These are phyloP conservation scores for Microthyrium microscopicum DNA, from an alignment of 2,329 filamentous ascomycete species.

Conservation along the genomic window DNA sequence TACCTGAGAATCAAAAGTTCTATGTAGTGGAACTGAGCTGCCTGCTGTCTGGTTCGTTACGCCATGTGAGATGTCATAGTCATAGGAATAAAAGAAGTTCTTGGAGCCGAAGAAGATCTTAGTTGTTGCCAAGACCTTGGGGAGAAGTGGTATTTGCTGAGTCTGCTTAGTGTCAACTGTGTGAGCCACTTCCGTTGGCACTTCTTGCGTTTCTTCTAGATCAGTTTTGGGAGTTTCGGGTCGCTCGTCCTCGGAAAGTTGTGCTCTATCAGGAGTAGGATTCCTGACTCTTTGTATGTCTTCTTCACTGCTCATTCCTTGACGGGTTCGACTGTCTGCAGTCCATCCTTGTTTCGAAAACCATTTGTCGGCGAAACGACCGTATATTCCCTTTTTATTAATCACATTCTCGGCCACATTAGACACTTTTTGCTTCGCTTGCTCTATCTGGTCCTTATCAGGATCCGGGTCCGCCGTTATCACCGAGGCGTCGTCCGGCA, in stretches of 20 bases:
- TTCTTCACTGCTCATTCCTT: constrained; percentile 46
- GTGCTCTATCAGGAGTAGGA: constrained; percentile 1
- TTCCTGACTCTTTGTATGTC: constrained; percentile 22
- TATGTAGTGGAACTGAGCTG: constrained; percentile 45
- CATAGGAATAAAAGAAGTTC: constrained; percentile 93
- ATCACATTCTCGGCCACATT: constrained; percentile 84
- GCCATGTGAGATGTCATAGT: constrained; percentile 72
- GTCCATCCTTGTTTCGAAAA: constrained; percentile 76
- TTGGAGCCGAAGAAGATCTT: constrained; percentile 66
- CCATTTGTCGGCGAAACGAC: constrained; percentile 79
- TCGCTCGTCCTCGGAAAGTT: constrained; percentile 8
- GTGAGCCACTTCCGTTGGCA: constrained; percentile 1
- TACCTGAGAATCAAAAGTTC: constrained; percentile 52
- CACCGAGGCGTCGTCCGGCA: constrained; percentile 14
- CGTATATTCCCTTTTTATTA: constrained; percentile 64
- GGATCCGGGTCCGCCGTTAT: constrained; percentile 18
- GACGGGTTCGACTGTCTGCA: constrained; percentile 48
- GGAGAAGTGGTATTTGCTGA: constrained; percentile 38
- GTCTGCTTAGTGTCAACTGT: constrained; percentile 2
- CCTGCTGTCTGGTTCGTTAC: constrained; percentile 26
- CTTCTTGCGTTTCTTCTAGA: constrained; percentile 5
- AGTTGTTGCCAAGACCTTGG: constrained; percentile 69
- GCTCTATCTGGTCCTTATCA: constrained; percentile 16
- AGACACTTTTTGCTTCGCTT: constrained; percentile 23
- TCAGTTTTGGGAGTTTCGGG: constrained; percentile 1